Evolutionary conservation across 2,329 filamentous ascomycete species (phyloP).

Genomic region (Pseudogymnoascus sp.): DNA sequence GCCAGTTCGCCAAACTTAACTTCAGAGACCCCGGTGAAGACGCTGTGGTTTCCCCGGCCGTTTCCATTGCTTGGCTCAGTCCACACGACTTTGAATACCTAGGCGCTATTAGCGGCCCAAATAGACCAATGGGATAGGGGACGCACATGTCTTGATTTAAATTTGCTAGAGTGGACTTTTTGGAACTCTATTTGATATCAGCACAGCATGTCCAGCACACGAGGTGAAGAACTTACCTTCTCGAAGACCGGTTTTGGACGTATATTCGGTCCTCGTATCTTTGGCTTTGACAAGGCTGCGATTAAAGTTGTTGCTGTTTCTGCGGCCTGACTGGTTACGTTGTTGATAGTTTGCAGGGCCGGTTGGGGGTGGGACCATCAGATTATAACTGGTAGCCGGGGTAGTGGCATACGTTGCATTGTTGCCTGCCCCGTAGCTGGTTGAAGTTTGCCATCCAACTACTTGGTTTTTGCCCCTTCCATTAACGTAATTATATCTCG

Average conservation of each 20-base stretch:
- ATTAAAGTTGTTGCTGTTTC: fast-evolving
- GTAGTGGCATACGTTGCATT: too few relatives aligned
- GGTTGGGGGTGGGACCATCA: neutral
- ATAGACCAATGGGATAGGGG: neutral
- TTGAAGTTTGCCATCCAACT: too few relatives aligned
- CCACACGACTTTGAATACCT: slow-evolving; percentile 18
- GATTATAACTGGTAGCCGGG: neutral
- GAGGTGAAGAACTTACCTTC: neutral
- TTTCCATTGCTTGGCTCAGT: slow-evolving; percentile 10
- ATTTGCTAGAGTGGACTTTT: fast-evolving
- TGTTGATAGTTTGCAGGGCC: neutral
- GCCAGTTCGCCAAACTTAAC: neutral
- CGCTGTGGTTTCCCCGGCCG: neutral
- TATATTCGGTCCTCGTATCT: neutral
- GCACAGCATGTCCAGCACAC: neutral
- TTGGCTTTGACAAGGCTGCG: fast-evolving
- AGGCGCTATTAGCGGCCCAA: neutral
- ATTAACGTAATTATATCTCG: neutral
- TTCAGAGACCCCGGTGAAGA: neutral
- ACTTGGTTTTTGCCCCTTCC: too few relatives aligned
- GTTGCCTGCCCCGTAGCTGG: neutral
- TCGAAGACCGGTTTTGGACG: neutral
- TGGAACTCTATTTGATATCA: neutral
- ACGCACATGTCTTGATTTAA: neutral
- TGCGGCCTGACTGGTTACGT: neutral